A percentile compares a stretch with the other conserved stretches of the same genome.
Conservation (phyloP, 345 rosid species). For the Pugionium dolabratum region DNA sequence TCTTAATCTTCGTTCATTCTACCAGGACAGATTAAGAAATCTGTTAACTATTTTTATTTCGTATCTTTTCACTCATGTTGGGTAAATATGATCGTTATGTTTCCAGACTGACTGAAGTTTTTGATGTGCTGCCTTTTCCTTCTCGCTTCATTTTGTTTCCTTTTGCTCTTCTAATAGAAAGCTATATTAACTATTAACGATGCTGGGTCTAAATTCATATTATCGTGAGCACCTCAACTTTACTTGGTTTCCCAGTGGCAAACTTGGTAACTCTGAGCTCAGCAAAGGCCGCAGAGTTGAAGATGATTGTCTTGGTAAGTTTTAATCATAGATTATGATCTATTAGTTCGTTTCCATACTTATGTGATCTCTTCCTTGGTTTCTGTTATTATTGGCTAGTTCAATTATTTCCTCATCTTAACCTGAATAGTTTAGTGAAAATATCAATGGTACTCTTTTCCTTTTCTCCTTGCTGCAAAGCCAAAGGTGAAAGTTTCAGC, state of each 20-base stretch:
- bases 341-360: neutral
- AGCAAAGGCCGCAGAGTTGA: slow-evolving; percentile 62
- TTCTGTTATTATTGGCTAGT: neutral
- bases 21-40: no score
- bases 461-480: no score
- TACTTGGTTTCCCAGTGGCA: slow-evolving; percentile 50
- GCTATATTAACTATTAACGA: neutral
- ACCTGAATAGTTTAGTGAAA: slow-evolving; percentile 10
- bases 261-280: slow-evolving; percentile 62
- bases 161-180: neutral
- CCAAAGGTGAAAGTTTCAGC: neutral
- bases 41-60: no score
- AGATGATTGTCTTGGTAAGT: slow-evolving; percentile 55
- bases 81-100: neutral
- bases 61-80: no score
- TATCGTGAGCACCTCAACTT: neutral
- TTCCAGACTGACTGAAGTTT: neutral
- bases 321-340: slow-evolving; percentile 5
- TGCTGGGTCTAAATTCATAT: no score
- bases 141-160: neutral
- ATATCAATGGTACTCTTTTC: neutral
- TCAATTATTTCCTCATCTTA: neutral
- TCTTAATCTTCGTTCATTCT: no score
- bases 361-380: neutral
- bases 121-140: neutral